These are phyloP conservation scores for Saccharata proteae DNA, from an alignment of 2,329 filamentous ascomycete genomes.

Conservation along the genomic window DNA sequence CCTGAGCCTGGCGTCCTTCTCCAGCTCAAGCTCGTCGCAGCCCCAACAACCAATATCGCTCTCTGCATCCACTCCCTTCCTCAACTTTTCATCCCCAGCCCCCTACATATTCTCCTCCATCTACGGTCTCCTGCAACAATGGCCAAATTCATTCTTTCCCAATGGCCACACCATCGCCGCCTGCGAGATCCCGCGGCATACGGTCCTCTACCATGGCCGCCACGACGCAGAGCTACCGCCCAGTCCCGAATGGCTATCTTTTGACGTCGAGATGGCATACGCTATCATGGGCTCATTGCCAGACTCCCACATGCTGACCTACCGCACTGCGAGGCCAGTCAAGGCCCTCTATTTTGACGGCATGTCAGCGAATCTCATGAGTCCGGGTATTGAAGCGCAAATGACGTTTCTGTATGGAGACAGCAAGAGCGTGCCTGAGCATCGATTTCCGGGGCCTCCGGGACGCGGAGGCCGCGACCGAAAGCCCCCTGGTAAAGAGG, in stretches of 20 bases:
- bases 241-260: conserved; percentile 41
- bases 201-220: conserved; percentile 39
- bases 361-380: conserved; percentile 37
- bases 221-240: conserved; percentile 29
- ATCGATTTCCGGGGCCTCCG: conserved; percentile 6
- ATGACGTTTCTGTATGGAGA: conserved; percentile 38
- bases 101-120: conserved; percentile 39
- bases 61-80: conserved; percentile 6
- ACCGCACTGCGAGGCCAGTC: conserved; percentile 32
- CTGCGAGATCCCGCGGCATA: conserved; percentile 34
- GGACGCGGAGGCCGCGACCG: conserved; percentile 1
- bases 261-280: conserved; percentile 43
- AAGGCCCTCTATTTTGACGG: conserved; percentile 41
- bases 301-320: conserved; percentile 36
- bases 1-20: not conserved
- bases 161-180: conserved; percentile 38
- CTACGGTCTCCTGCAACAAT: conserved; percentile 37
- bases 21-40: not conserved
- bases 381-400: conserved; percentile 35
- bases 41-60: not conserved
- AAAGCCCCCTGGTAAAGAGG: not conserved
- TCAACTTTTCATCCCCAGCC: conserved; percentile 37
- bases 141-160: conserved; percentile 40
- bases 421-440: conserved; percentile 25
- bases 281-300: conserved; percentile 37